Conservation (phyloP, 345 rosid species). For the Diplotaxis tenuifolia region DNA sequence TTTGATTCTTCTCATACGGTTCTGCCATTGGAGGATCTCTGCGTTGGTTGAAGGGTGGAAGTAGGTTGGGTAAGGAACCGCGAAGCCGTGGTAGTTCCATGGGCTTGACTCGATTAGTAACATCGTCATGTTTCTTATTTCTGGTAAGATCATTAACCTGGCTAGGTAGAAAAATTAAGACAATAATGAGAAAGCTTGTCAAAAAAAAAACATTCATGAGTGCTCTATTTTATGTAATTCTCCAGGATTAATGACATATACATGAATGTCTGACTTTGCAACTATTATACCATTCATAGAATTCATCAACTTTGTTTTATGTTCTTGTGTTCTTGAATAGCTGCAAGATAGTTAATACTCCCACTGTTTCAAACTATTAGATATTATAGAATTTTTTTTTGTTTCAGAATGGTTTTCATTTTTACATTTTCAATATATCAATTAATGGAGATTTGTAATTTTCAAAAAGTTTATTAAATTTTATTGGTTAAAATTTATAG, state of each 20-base stretch:
- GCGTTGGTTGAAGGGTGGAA: conserved; percentile 67
- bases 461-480: too few relatives aligned
- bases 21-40: conserved; percentile 63
- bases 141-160: conserved; percentile 62
- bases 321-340: neutral
- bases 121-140: conserved; percentile 66
- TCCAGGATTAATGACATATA: neutral
- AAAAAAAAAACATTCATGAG: neutral
- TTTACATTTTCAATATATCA: too few relatives aligned
- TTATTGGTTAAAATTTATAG: too few relatives aligned
- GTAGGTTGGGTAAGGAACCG: conserved; percentile 75
- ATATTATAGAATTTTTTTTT: too few relatives aligned
- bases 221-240: neutral
- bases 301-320: neutral
- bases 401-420: too few relatives aligned
- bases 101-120: conserved; percentile 78
- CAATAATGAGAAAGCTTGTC: conserved; percentile 23
- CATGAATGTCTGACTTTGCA: neutral
- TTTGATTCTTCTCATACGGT: conserved; percentile 44
- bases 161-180: conserved; percentile 8
- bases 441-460: too few relatives aligned
- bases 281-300: neutral
- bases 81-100: conserved; percentile 66
- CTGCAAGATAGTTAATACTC: neutral
- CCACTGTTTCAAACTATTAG: too few relatives aligned